Evolutionary conservation across 352 stramenopile species (phyloP).

Genomic region (Phytophthora sp.): DNA sequence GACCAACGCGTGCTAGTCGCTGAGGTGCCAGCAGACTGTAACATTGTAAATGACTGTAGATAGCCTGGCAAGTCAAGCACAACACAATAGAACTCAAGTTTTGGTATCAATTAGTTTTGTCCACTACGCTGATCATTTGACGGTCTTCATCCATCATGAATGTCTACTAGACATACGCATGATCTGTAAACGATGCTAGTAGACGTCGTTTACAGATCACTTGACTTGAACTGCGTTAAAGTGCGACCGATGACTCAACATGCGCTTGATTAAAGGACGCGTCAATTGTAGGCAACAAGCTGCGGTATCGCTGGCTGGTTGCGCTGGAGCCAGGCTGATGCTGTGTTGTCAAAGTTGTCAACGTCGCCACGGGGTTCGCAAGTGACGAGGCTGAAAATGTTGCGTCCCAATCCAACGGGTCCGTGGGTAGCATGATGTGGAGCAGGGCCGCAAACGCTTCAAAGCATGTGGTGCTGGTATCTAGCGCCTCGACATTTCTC

Average conservation of each 20-base stretch:
- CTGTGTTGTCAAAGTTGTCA: neutral
- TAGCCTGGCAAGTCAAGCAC: slow-evolving; percentile 19
- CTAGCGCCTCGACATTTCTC: slow-evolving; percentile 24
- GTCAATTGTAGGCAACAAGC: neutral
- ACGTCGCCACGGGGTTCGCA: neutral
- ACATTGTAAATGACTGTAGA: slow-evolving; percentile 39
- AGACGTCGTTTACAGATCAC: no score
- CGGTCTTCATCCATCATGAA: no score
- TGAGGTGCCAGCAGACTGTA: slow-evolving; percentile 30
- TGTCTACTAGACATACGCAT: no score
- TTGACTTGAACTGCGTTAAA: neutral
- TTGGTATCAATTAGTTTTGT: slow-evolving; percentile 8
- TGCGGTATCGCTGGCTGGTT: neutral
- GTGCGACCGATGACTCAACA: no score
- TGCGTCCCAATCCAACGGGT: neutral
- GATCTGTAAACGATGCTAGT: no score
- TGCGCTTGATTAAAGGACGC: neutral
- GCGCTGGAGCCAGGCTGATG: neutral
- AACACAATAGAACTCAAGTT: slow-evolving; percentile 33
- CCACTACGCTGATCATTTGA: neutral
- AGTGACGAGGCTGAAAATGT: neutral
- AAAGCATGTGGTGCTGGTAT: slow-evolving; percentile 33
- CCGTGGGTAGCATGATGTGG: slow-evolving; percentile 27
- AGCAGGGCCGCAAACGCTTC: slow-evolving; percentile 41
- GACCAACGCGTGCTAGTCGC: slow-evolving; percentile 24